Evolutionary conservation across 2,329 filamentous ascomycete genomes (phyloP), one percentile per base, ranked within the genome.

Genomic region (Hypoxylon sp.): DNA sequence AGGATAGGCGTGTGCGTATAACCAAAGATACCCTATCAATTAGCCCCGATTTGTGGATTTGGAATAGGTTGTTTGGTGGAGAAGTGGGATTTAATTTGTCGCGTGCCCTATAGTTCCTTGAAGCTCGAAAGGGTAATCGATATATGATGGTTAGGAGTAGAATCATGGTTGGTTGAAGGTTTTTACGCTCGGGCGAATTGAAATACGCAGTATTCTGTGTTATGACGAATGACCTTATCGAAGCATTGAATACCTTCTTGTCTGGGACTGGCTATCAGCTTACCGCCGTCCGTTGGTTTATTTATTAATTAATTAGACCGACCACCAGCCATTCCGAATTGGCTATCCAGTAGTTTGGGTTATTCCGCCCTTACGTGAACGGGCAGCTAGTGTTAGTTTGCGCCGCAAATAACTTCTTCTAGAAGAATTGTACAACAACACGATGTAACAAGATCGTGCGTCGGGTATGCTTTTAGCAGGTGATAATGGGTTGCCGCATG

Each of bases 361-460:
- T 19, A n/a, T 35, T 14, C 17, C 26, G 26, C 50, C 54, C 52
- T 65, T 46, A 31, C 67, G 51, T 44, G 46, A 60, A 65, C 31
- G 46, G 52, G 56, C 24, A 65, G 50, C 35, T 63, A 53, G 35
- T 22, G 48, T 24, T 60, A 31, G 44, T 55, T 62, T 51, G 37
- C 53, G 29, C 29, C 46, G 42, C 48, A 50, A 53, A 46, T 9
- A 63, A n/a, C 46, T 44, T 46, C 46, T 68, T 68, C 68, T 60
- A 68, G 68, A 70, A 68, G 24, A 37, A 39, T 22, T 51, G 19
- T 33, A 24, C 44, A 24, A 39, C 29, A 17, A 53, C 39, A 26
- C 61, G 52, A 68, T 70, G 68, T 70, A 67, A 67, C 64, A 17
- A 35, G 37, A 64, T 63, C 59, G 44, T 54, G 24, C 22, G 48